Percentiles rank a stretch among this genome's conserved stretches.
Conservation (phyloP, 208 protist genomes). For the Naegleria lovaniensis region DNA sequence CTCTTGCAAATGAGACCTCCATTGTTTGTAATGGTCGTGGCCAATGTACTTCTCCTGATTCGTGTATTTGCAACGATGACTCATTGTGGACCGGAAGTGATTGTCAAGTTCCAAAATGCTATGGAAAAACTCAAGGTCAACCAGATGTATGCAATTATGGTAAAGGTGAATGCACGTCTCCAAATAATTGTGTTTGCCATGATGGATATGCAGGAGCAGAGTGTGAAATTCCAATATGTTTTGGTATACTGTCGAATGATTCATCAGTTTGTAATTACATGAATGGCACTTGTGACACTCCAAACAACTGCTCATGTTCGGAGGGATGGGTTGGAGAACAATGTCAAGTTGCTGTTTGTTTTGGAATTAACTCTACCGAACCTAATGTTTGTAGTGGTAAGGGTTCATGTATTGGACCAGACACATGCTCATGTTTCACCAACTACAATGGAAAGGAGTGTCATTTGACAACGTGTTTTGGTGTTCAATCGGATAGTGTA, state of each 20-base stretch:
- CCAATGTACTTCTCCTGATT: background rate
- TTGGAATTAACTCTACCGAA: background rate
- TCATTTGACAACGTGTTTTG: no score
- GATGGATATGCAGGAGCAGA: background rate
- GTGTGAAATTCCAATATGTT: no score
- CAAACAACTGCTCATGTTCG: background rate
- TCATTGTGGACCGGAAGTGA: background rate
- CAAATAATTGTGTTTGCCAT: no score
- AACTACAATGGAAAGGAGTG: no score
- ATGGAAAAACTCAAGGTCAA: background rate
- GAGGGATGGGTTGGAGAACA: background rate
- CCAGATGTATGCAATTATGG: background rate
- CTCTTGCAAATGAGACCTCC: no score
- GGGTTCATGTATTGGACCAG: background rate
- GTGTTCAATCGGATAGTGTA: no score
- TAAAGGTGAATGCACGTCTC: background rate
- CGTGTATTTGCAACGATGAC: background rate
- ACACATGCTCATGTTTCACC: background rate
- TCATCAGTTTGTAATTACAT: no score
- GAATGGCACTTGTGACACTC: slow-evolving; percentile 14
- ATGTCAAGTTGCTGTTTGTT: background rate
- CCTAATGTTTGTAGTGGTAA: background rate
- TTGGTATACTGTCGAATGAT: no score
- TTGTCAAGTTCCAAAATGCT: background rate
- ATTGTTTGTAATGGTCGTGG: no score